phyloP scores from a whole-genome alignment of 2,329 filamentous ascomycete species.

The Achaetomium macrosporum region DNA sequence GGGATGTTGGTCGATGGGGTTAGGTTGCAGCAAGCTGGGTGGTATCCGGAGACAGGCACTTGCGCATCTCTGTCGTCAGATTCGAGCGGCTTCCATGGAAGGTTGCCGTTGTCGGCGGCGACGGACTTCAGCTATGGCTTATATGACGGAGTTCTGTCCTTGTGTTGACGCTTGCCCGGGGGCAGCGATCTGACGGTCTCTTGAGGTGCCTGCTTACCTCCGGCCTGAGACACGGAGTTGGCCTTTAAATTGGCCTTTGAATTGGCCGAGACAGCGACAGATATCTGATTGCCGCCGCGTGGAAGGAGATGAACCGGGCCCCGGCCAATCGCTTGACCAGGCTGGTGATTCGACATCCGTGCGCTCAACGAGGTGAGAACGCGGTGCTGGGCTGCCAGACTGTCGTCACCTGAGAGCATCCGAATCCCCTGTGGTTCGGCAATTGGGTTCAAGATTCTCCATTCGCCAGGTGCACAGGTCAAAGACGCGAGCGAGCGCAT shows the following conservation, averaged over 20 bases:
- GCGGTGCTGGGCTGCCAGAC: background rate
- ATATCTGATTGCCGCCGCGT: slow-evolving; percentile 15
- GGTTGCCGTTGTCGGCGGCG: background rate
- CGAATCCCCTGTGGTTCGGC: background rate
- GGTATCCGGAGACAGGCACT: slow-evolving; percentile 7
- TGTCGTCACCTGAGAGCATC: background rate
- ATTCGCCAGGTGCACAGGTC: background rate
- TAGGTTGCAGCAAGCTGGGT: background rate
- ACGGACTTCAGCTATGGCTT: no score
- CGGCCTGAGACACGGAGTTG: slow-evolving; percentile 13
- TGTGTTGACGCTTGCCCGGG: no score
- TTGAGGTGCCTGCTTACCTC: slow-evolving; percentile 12
- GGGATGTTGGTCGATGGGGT: background rate
- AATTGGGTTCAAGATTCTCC: background rate
- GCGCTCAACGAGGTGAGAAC: background rate
- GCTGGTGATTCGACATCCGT: background rate
- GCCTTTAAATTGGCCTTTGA: slow-evolving; percentile 3
- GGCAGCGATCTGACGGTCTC: slow-evolving; percentile 6
- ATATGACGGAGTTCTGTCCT: background rate
- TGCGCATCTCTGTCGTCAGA: slow-evolving; percentile 1
- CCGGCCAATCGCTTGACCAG: slow-evolving; percentile 17
- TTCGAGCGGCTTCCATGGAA: no score
- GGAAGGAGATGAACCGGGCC: background rate
- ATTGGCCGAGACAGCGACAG: slow-evolving; percentile 1
- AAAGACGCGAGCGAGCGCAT: slow-evolving; percentile 3